Conservation (phyloP, 179 eudicot species). For the Sideroxylon spinosum region DNA sequence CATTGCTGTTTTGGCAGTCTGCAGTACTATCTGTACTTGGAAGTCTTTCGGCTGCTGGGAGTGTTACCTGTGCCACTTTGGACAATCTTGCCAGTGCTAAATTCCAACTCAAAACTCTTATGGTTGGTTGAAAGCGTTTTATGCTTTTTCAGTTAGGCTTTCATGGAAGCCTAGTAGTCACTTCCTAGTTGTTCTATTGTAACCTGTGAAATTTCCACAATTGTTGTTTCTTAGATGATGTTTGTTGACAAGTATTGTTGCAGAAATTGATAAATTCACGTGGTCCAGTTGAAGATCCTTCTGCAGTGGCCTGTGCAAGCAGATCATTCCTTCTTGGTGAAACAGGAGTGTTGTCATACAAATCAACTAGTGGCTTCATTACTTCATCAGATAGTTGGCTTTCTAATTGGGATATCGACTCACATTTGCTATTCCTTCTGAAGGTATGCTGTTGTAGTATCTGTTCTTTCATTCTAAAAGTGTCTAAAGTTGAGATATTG, state of each 20-base stretch:
- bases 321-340: slow-evolving; percentile 52
- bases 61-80: slow-evolving; percentile 28
- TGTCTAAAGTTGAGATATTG: slow-evolving; percentile 1
- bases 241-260: slow-evolving; percentile 39
- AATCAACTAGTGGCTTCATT: slow-evolving; percentile 69
- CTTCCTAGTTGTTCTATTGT: slow-evolving; percentile 9
- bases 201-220: slow-evolving; percentile 5
- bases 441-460: slow-evolving; percentile 45
- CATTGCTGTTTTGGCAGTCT: slow-evolving; percentile 41
- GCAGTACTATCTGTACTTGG: slow-evolving; percentile 68
- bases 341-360: slow-evolving; percentile 56
- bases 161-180: background rate
- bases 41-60: slow-evolving; percentile 39
- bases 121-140: slow-evolving; percentile 49
- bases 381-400: slow-evolving; percentile 66
- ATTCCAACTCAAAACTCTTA: slow-evolving; percentile 69
- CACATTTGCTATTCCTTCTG: slow-evolving; percentile 75
- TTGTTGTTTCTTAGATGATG: slow-evolving; percentile 18
- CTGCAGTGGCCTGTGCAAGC: slow-evolving; percentile 60
- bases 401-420: slow-evolving; percentile 62
- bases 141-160: background rate
- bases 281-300: slow-evolving; percentile 89
- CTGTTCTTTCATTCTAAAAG: background rate
- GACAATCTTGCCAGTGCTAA: slow-evolving; percentile 59
- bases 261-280: slow-evolving; percentile 72